Evolutionary conservation across 2,329 filamentous ascomycete genomes (phyloP).

Genomic region (Allantophomopsis lycopodina): DNA sequence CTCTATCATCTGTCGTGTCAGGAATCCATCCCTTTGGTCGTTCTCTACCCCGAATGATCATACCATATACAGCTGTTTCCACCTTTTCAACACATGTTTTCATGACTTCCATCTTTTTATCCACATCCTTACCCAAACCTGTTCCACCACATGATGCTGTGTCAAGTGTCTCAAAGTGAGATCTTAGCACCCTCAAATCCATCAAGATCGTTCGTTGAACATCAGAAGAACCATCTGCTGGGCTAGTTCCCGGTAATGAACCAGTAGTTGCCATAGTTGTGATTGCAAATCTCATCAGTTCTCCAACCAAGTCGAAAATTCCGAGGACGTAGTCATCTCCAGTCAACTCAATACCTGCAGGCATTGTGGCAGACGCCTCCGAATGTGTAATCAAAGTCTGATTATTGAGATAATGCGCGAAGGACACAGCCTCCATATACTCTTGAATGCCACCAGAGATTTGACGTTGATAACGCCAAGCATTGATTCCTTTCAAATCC

Average conservation of each 20-base stretch:
- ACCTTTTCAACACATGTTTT: conserved; percentile 84
- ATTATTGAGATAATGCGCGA: conserved; percentile 72
- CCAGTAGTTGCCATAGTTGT: conserved; percentile 63
- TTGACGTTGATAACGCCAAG: conserved; percentile 66
- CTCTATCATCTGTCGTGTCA: conserved; percentile 35
- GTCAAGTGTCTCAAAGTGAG: conserved; percentile 62
- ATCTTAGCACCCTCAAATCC: conserved; percentile 69
- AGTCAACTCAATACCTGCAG: conserved; percentile 47
- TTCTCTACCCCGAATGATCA: conserved; percentile 78
- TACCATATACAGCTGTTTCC: conserved; percentile 77
- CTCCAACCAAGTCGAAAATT: conserved; percentile 85
- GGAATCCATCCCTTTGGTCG: conserved; percentile 86
- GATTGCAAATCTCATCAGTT: conserved; percentile 94
- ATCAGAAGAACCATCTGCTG: conserved; percentile 5
- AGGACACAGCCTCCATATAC: conserved; percentile 78
- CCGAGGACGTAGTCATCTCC: conserved; percentile 81
- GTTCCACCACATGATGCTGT: conserved; percentile 31
- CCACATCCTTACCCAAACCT: conserved; percentile 46
- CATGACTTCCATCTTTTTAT: conserved; percentile 79
- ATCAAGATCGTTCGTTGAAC: conserved; percentile 50
- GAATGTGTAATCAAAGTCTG: conserved; percentile 60
- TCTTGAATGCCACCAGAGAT: conserved; percentile 79
- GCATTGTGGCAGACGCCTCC: conserved; percentile 36
- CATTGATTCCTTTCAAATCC: conserved; percentile 68
- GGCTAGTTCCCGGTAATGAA: conserved; percentile 24